Evolutionary conservation across 768 basidiomycete species (phyloP).

Genomic region (Suillus brevipes): DNA sequence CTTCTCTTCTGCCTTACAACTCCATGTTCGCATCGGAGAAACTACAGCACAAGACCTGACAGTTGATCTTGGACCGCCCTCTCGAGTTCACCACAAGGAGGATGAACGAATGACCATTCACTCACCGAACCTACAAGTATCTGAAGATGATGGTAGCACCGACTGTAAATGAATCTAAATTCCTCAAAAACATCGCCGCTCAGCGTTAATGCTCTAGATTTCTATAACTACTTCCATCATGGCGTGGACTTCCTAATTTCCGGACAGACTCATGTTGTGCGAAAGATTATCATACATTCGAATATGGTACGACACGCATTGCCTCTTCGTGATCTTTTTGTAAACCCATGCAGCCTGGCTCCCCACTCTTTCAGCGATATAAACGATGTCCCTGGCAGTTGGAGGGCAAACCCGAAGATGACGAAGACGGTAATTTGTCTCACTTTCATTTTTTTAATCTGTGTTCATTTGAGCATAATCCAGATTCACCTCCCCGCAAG

Average conservation of each 20-base stretch:
- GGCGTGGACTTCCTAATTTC: constrained; percentile 87
- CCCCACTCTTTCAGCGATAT: constrained; percentile 86
- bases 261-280: constrained; percentile 66
- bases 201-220: constrained; percentile 48
- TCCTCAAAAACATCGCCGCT: constrained; percentile 8
- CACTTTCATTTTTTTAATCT: not conserved
- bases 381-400: constrained; percentile 92
- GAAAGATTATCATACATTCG: constrained; percentile 85
- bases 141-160: constrained; percentile 50
- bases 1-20: constrained; percentile 48
- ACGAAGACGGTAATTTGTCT: constrained; percentile 65
- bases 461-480: not conserved
- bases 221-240: constrained; percentile 92
- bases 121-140: constrained; percentile 42
- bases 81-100: constrained; percentile 81
- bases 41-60: constrained; percentile 84
- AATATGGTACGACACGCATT: constrained; percentile 65
- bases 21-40: constrained; percentile 66
- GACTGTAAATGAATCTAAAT: constrained; percentile 42
- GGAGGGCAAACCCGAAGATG: constrained; percentile 75
- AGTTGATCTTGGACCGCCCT: constrained; percentile 77
- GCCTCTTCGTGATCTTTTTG: not conserved
- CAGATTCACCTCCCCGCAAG: constrained; percentile 76
- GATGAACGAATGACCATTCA: constrained; percentile 89
- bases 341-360: constrained; percentile 62